Base-by-base conservation (phyloP, 2,329 filamentous ascomycete species). In the Fusarium circinatum region DNA sequence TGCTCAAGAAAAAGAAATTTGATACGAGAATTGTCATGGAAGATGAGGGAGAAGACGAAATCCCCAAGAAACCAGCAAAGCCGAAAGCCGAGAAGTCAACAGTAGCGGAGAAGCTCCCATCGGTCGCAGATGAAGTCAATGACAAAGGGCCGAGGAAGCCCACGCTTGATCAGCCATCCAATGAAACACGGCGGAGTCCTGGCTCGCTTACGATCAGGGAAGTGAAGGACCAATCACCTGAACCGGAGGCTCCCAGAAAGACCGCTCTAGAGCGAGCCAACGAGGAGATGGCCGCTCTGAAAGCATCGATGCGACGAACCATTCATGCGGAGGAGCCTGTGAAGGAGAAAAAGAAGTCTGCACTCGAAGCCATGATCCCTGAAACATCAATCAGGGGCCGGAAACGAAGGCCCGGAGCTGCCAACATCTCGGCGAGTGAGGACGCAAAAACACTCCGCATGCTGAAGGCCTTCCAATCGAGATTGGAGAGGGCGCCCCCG, bases 381-480 rank as follows among this genome's bases (percentile, higher is more conserved):
- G 84, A 89, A 61, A 93, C 89, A 15, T 91, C 93, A 14, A 90
- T 90, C 22, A 86, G 89, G 17, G 93, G 92, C 5, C 89, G 94
- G 54, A 95, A 94, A 82, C 86, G 93, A 62, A 87, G 89, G 58
- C 87, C 88, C 20, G 90, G 89, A 3, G 88, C 86, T 15, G 79
- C 86, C 80, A 88, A 84, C 13, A 80, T 84, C 12, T 84, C 85
- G 48, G 84, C 87, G 26, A 84, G 81, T 12, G 89, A 90, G 20
- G 93, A 94, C 70, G 85, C 89, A 67, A 88, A 89, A 59, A 87
- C 92, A 0, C 80, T 98, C 22, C 89, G 92, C 62, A 85, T 95
- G 47, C 88, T 98, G 65, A 91, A 92, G 67, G 91, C 91, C 0
- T 99, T 98, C 84, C 93, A 92, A 78, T 89, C 90, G 7, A 94